Evolutionary conservation across 139 green algal genomes (phyloP), one percentile per base, ranked within the genome.

Genomic region (Coccomyxa sp.): DNA sequence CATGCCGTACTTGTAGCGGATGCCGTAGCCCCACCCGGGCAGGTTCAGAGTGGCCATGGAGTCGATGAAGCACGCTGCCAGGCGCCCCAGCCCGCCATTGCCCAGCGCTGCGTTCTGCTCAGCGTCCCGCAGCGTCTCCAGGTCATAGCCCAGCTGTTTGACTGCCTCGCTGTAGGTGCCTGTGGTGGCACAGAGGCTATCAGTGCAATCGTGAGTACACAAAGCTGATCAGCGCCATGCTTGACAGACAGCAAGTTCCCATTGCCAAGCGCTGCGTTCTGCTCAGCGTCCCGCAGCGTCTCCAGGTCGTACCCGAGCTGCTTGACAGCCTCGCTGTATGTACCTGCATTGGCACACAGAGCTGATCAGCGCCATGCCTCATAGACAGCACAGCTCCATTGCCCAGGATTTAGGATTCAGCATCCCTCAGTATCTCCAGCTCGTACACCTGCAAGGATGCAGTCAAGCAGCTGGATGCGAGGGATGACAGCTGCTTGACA

Each of bases 1-100:
- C 96, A 99, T 99, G 75, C 96, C 96, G 82, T 99, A 99, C 77
- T 95, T 89, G 90, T 99, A 99, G 24, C 96, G 93, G 81, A 99
- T 97, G 81, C 96, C 96, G 80, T 99, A 99, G 9, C 96, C 96
- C 95, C 95, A 99, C 5, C 88, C 95, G 10, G 97, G 96, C 79
- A 97, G 89, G 81, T 98, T 92, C 55, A 98, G 91, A 12, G 97
- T 98, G 54, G 96, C 97, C 81, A 99, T 95, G 35, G 90, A 95
- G 87, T 99, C 97, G 39, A 99, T 89, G 87, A 99, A 99, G 92
- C 97, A 99, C 31, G 93, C 93, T 3, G 97, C 97, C 77, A 99
- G 89, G 72, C 97, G 89, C 35, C 97, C 97, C 75, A 99, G 92
- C n/a, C 97, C 97, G 41, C 97, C 97, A 81, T 99, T 99, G 74